Percentiles rank a stretch among this genome's conserved stretches.
Conservation (phyloP, 768 basidiomycete species). For the Kwoniella mangroviensis region DNA sequence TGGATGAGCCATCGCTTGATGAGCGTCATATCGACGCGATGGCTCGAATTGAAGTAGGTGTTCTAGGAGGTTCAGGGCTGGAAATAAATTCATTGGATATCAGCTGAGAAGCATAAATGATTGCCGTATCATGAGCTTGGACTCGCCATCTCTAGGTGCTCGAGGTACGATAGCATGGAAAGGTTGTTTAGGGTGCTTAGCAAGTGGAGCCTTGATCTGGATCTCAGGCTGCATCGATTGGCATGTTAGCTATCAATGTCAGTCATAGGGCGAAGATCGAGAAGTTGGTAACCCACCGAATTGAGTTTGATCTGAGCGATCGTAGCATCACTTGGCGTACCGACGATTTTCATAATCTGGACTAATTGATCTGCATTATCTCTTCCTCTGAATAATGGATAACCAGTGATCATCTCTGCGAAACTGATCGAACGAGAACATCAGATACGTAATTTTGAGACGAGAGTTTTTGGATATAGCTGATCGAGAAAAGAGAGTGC, state of each 20-base stretch:
- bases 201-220: conserved; percentile 44
- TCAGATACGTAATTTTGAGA: neutral
- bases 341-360: conserved; percentile 95
- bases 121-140: neutral
- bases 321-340: conserved; percentile 87
- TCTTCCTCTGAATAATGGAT: conserved; percentile 92
- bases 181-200: conserved; percentile 55
- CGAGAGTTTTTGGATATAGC: no score
- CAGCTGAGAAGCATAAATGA: neutral
- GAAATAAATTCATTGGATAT: neutral
- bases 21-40: conserved; percentile 83
- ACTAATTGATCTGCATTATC: conserved; percentile 98
- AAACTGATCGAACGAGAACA: conserved; percentile 61
- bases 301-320: conserved; percentile 87
- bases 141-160: conserved; percentile 53
- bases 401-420: conserved; percentile 98
- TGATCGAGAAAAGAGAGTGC: neutral
- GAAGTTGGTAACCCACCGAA: conserved; percentile 63
- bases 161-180: conserved; percentile 54
- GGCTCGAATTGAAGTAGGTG: conserved; percentile 96
- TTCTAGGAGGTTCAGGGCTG: conserved; percentile 90
- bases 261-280: no score
- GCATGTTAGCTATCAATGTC: neutral
- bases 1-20: conserved; percentile 86
- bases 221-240: conserved; percentile 49